Percentiles rank a stretch among this genome's conserved stretches.
phyloP scores from a whole-genome alignment of 495 filamentous ascomycete species.

The Penicillium waksmanii region DNA sequence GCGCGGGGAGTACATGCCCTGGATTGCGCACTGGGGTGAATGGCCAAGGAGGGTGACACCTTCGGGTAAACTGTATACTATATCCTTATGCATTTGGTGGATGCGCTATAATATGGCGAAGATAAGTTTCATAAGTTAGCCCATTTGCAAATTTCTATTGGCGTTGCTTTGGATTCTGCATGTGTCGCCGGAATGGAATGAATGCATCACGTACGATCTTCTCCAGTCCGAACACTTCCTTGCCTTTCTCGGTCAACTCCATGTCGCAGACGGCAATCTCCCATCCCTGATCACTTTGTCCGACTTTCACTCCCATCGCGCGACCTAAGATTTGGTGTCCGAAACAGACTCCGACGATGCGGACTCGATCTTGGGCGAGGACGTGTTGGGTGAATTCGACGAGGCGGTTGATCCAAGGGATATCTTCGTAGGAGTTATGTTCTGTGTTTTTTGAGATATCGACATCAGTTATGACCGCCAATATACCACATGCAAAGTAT shows the following conservation, averaged over 20 bases:
- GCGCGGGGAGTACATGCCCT: slow-evolving; percentile 75
- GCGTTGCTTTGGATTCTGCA: not conserved
- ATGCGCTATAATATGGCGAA: slow-evolving; percentile 58
- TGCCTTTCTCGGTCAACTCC: slow-evolving; percentile 69
- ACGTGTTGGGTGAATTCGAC: slow-evolving; percentile 68
- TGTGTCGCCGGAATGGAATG: not conserved
- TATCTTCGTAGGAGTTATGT: slow-evolving; percentile 65
- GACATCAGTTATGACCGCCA: too few relatives aligned
- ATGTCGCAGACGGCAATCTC: slow-evolving; percentile 77
- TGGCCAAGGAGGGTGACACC: slow-evolving; percentile 66
- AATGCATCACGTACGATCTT: slow-evolving; percentile 61
- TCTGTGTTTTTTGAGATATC: slow-evolving; percentile 31
- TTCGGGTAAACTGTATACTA: slow-evolving; percentile 66
- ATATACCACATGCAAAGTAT: too few relatives aligned
- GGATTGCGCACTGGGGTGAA: slow-evolving; percentile 69
- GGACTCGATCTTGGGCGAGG: slow-evolving; percentile 61
- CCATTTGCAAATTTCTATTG: not conserved
- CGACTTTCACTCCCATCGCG: slow-evolving; percentile 70
- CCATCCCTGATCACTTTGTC: slow-evolving; percentile 72
- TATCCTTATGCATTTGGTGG: slow-evolving; percentile 90
- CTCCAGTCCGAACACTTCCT: slow-evolving; percentile 70
- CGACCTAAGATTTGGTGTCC: slow-evolving; percentile 89
- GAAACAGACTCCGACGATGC: slow-evolving; percentile 82
- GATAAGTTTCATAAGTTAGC: slow-evolving; percentile 2
- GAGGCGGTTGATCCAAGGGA: slow-evolving; percentile 75